Evolutionary conservation across 2,329 filamentous ascomycete genomes (phyloP).

Genomic region (Aspergillus proliferans): DNA sequence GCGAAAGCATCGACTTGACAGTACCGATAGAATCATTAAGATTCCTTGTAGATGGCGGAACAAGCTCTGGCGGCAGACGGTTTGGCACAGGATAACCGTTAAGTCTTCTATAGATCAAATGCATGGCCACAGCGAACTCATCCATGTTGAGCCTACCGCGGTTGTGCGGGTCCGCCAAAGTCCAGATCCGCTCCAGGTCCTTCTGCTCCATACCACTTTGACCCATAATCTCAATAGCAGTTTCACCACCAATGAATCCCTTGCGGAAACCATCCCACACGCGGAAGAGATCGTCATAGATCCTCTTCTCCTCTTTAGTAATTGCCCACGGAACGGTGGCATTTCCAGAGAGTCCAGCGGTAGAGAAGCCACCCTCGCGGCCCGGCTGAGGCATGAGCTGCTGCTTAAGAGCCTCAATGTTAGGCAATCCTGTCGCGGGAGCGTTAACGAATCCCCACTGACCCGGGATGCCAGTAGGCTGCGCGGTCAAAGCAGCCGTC

Average conservation of each 20-base stretch:
- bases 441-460: slow-evolving; percentile 99
- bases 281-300: slow-evolving; percentile 90
- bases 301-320: slow-evolving; percentile 96
- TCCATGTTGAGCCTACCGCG: slow-evolving; percentile 91
- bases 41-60: slow-evolving; percentile 90
- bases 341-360: slow-evolving; percentile 81
- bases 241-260: slow-evolving; percentile 83
- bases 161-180: slow-evolving; percentile 85
- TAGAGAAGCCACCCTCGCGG: slow-evolving; percentile 78
- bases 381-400: slow-evolving; percentile 97
- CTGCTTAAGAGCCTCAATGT: slow-evolving; percentile 85
- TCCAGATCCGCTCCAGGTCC: slow-evolving; percentile 91
- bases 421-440: slow-evolving; percentile 79
- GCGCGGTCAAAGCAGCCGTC: slow-evolving; percentile 70
- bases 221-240: slow-evolving; percentile 93
- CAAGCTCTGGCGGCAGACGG: slow-evolving; percentile 80
- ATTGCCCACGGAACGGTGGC: slow-evolving; percentile 97
- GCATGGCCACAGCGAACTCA: slow-evolving; percentile 97
- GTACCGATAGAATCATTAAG: slow-evolving; percentile 88
- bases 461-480: slow-evolving; percentile 85
- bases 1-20: slow-evolving; percentile 80
- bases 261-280: slow-evolving; percentile 95
- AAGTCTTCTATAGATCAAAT: slow-evolving; percentile 93
- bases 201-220: slow-evolving; percentile 89
- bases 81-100: slow-evolving; percentile 92